Evolutionary conservation across 2,329 filamentous ascomycete genomes (phyloP), one percentile per base, ranked within the genome.

Genomic region (Paraphoma sp.): DNA sequence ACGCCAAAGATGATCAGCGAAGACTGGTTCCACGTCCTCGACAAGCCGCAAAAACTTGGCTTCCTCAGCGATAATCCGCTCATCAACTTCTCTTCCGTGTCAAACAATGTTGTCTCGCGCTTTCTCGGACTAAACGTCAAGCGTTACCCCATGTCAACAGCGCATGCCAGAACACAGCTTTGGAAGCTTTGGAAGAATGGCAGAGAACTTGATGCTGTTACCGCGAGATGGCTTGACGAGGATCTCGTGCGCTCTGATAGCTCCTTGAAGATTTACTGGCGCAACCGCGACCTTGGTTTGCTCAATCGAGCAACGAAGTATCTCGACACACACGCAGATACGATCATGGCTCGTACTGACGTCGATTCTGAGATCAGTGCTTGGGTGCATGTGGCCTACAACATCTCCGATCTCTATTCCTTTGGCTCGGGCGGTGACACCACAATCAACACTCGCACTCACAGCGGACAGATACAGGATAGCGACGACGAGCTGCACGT

Each of bases 1-100:
- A 84, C 83, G 1, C 83, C 83, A 5, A 75, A 79, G 6, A 81
- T 84, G 76, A 84, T 85, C 51, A 77, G 79, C 30, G 74, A 81
- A 58, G 73, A 76, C 62, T 76, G 73, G 73, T 62, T 76, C 8
- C 70, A 69, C 9, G 66, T 76, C 1, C 53, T 76, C 28, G 70
- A 72, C 47, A 76, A 76, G 59, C 73, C 73, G 12, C 67, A 65
- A 1, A 65, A 65, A 31, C 70, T 68, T 53, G 68, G 63, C 45
- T 76, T 74, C 60, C 63, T 79, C 18, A 73, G 79, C 59, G 83
- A 85, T 59, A 82, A 85, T 53, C 82, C 82, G 6, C 76, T 85
- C 10, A 70, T 82, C 36, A 77, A 76, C 33, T 83, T 81, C 60
- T 76, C 76, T 57, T 68, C 72, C 4, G 53, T 67, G 10, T 68